These are phyloP conservation scores for Ascochyta viciae-villosae DNA, from an alignment of 2,329 filamentous ascomycete species.

Conservation along the genomic window DNA sequence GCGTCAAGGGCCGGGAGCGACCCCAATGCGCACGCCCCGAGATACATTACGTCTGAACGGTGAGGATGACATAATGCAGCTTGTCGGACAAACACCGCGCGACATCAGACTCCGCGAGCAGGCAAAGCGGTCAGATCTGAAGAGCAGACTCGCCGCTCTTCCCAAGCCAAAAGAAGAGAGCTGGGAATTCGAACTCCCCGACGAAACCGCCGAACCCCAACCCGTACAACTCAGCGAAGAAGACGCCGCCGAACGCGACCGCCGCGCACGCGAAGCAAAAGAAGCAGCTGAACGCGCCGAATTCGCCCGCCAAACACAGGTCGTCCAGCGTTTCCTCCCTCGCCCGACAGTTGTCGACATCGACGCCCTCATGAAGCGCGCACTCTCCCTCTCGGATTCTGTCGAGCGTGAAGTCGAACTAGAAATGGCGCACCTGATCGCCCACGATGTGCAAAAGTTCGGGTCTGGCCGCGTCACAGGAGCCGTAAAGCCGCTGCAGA, in stretches of 20 bases:
- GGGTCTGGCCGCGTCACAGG: constrained; percentile 71
- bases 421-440: constrained; percentile 81
- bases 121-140: constrained; percentile 72
- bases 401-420: constrained; percentile 73
- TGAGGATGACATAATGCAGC: constrained; percentile 67
- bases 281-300: constrained; percentile 74
- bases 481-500: constrained; percentile 64
- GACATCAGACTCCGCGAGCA: constrained; percentile 77
- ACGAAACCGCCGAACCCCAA: constrained; percentile 72
- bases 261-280: constrained; percentile 65
- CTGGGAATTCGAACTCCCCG: constrained; percentile 91
- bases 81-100: constrained; percentile 76
- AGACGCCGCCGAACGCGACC: constrained; percentile 77
- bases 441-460: constrained; percentile 81
- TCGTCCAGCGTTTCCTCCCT: constrained; percentile 85
- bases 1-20: constrained; percentile 71
- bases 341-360: constrained; percentile 78
- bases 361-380: constrained; percentile 69
- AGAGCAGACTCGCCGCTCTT: constrained; percentile 76
- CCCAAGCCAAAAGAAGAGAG: constrained; percentile 93
- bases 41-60: constrained; percentile 87
- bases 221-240: constrained; percentile 65
- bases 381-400: constrained; percentile 66
- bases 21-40: constrained; percentile 85
- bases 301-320: constrained; percentile 83